These are phyloP conservation scores for Verticillium zaregamsianum DNA, from an alignment of 2,329 filamentous ascomycete species.

Conservation along the genomic window DNA sequence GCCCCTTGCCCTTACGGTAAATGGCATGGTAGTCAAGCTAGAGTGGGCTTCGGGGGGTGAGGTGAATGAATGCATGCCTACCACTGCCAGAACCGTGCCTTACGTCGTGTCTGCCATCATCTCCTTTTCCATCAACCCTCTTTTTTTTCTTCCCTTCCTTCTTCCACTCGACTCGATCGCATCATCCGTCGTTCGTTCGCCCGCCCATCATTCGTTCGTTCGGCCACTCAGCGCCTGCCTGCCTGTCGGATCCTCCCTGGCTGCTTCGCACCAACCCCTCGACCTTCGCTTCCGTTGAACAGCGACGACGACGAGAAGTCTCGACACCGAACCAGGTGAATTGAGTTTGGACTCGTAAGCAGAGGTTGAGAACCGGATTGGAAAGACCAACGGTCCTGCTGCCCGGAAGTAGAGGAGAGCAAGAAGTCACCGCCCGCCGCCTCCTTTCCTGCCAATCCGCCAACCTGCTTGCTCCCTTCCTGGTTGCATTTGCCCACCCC, in stretches of 20 bases:
- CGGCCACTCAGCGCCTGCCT: background rate
- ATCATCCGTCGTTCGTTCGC: background rate
- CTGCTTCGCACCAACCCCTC: background rate
- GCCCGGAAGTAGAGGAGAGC: background rate
- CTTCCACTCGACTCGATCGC: background rate
- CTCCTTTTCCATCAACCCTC: background rate
- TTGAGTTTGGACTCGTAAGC: background rate
- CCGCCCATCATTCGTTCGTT: background rate
- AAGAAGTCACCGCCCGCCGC: background rate
- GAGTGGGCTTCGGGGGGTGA: background rate
- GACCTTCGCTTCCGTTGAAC: background rate
- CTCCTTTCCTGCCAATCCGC: background rate
- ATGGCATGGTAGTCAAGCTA: background rate
- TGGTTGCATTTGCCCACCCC: background rate
- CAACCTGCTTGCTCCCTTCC: background rate
- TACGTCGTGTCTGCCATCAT: background rate
- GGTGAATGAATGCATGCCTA: background rate
- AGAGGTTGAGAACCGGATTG: background rate
- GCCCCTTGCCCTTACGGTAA: background rate
- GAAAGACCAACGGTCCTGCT: background rate
- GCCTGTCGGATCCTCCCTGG: background rate
- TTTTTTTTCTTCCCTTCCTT: background rate
- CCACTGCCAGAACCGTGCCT: background rate
- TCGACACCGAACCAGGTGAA: background rate
- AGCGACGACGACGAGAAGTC: background rate